Percentiles rank a stretch among this genome's conserved stretches.
These are phyloP conservation scores for Penicillium samsonianum DNA, from an alignment of 495 filamentous ascomycete genomes.

Conservation along the genomic window DNA sequence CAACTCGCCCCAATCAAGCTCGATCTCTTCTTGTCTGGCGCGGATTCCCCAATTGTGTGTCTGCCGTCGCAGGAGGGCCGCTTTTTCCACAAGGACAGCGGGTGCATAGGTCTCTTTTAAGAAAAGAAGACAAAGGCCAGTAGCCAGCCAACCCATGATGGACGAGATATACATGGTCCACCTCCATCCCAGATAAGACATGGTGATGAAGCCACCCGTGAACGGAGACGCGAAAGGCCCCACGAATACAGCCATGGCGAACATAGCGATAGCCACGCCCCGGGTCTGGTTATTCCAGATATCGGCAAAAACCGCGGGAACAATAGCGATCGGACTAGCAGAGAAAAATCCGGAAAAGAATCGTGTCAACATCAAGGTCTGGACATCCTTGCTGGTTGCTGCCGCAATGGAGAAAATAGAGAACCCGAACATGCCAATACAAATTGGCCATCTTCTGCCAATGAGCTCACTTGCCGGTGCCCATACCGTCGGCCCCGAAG, in stretches of 20 bases:
- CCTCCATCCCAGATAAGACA: constrained; percentile 48
- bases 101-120: constrained; percentile 45
- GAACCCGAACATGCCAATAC: constrained; percentile 52
- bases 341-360: constrained; percentile 53
- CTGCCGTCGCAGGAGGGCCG: constrained; percentile 40
- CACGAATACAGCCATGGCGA: constrained; percentile 51
- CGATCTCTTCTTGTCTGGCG: constrained; percentile 50
- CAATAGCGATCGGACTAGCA: constrained; percentile 45
- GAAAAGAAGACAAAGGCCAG: constrained; percentile 33
- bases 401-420: constrained; percentile 56
- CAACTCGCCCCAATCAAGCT: constrained; percentile 44
- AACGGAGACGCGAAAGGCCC: constrained; percentile 53
- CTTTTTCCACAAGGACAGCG: constrained; percentile 42
- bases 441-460: constrained; percentile 58
- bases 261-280: constrained; percentile 52
- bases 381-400: constrained; percentile 59
- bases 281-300: constrained; percentile 51
- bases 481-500: constrained; percentile 55
- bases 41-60: constrained; percentile 53
- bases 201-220: constrained; percentile 46
- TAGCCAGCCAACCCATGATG: constrained; percentile 42
- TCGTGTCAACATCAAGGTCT: constrained; percentile 53
- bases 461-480: constrained; percentile 75
- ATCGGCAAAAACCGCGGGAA: constrained; percentile 51
- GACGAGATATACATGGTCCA: constrained; percentile 50